These are phyloP conservation scores for Suillus weaverae DNA, from an alignment of 768 basidiomycete species.

Conservation along the genomic window DNA sequence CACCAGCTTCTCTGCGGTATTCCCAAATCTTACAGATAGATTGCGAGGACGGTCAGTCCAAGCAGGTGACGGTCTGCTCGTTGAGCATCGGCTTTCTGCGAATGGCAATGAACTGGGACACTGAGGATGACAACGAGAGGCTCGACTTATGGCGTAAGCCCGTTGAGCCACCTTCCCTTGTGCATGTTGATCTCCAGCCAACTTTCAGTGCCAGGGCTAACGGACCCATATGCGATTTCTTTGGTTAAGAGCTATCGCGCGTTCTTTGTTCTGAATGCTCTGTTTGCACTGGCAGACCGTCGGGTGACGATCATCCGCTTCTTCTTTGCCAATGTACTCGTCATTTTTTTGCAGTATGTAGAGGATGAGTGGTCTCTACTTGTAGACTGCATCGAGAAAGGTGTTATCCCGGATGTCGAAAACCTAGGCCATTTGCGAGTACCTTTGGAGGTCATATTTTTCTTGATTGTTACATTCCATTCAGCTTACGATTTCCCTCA, in stretches of 20 bases:
- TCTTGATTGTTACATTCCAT: background rate
- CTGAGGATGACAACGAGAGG: background rate
- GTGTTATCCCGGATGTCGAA: constrained; percentile 18
- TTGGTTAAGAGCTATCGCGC: constrained; percentile 15
- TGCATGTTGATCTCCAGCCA: background rate
- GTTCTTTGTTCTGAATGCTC: constrained; percentile 21
- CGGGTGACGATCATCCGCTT: constrained; percentile 3
- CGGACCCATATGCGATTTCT: constrained; percentile 19
- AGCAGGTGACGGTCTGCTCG: background rate
- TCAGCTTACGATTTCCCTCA: background rate
- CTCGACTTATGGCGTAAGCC: background rate
- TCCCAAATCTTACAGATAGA: background rate
- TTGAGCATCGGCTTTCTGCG: background rate
- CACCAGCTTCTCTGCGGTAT: background rate
- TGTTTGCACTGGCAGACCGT: constrained; percentile 19
- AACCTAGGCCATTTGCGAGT: constrained; percentile 12
- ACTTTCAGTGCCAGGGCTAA: constrained; percentile 12
- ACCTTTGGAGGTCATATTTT: constrained; percentile 15
- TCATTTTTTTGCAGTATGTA: constrained; percentile 15
- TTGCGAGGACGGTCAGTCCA: background rate
- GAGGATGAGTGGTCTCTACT: constrained; percentile 21
- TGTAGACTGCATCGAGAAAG: constrained; percentile 16
- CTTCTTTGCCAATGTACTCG: constrained; percentile 12
- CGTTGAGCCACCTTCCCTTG: background rate
- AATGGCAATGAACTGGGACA: background rate